Conservation (phyloP, 2,329 filamentous ascomycete species). For the Colletotrichum musicola region DNA sequence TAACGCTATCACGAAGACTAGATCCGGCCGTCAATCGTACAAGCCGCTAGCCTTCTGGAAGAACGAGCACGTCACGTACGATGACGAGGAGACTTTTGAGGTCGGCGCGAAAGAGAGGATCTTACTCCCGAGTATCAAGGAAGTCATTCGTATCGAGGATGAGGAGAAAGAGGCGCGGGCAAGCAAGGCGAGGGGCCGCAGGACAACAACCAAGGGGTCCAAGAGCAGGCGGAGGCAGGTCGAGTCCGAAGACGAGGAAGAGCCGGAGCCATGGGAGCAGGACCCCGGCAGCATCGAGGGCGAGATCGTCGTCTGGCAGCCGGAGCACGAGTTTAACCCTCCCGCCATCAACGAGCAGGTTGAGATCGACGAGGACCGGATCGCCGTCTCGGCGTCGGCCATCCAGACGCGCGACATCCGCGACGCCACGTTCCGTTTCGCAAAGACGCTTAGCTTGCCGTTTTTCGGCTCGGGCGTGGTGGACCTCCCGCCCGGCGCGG, state of each 20-base stretch:
- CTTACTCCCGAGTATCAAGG: conserved; percentile 78
- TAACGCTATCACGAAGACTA: conserved; percentile 70
- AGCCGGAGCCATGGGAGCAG: conserved; percentile 78
- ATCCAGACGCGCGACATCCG: conserved; percentile 71
- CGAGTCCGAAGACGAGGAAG: conserved; percentile 63
- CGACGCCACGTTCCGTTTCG: conserved; percentile 84
- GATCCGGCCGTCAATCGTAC: conserved; percentile 83
- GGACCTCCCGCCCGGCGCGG: conserved; percentile 84
- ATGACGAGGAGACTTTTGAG: conserved; percentile 66
- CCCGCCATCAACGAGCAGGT: conserved; percentile 63
- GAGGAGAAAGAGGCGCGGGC: conserved; percentile 52
- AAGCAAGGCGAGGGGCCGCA: conserved; percentile 44
- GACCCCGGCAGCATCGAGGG: conserved; percentile 74
- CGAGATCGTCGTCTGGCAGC: conserved; percentile 74
- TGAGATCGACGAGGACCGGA: conserved; percentile 65
- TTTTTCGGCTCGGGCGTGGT: conserved; percentile 94
- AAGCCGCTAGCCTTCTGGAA: conserved; percentile 88
- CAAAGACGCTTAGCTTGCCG: conserved; percentile 84
- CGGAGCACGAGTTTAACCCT: conserved; percentile 66
- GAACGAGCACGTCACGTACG: conserved; percentile 82
- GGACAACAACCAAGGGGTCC: conserved; percentile 35
- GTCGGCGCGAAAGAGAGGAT: conserved; percentile 59
- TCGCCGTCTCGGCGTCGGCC: conserved; percentile 68
- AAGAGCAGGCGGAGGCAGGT: conserved; percentile 50
- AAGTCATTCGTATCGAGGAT: conserved; percentile 81